Base-by-base conservation (phyloP, 352 stramenopile species). In the Phytophthora meadii region DNA sequence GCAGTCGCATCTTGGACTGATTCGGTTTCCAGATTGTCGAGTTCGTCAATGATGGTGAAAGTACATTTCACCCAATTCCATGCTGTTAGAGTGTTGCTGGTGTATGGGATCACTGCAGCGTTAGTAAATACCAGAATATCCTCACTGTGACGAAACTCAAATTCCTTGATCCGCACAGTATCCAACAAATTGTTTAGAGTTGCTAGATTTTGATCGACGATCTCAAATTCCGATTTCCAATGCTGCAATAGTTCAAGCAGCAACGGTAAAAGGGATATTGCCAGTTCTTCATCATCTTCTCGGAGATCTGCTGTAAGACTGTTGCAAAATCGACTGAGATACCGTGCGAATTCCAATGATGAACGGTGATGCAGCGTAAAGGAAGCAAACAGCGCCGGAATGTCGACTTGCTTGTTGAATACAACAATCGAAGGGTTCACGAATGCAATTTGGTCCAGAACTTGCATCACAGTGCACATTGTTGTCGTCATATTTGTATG, bases 61-160 rank as follows among this genome's bases (percentile, higher is more conserved):
- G 64, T 15, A 40, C 45, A 56, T 49, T 72, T 72, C 1, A 75
- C 39, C 68, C 68, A 75, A 49, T 61, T 62, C 68, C 55, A 72
- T 5, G 52, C 48, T 28, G 30, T 60, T 52, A 48, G 27, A 24
- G 15, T 51, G n/a, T 50, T 67, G 15, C 46, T 39, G 4, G 34
- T 61, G 25, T 61, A 67, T 45, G 54, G 49, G 6, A 47, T 24
- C 40, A 61, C 36, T 3, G 48, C 41, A 34, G 17, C 11, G 12
- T 68, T 75, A 19, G 66, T 36, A n/a, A 67, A 32, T 25, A 28
- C 37, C 40, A 71, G n/a, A 19, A 45, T 32, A 46, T 69, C 53
- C 10, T 17, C 34, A 15, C 42, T 30, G 15, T 15, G 44, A 10
- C 42, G 28, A 41, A 12, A 11, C 5, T 51, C 11, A 28, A 65